These are phyloP conservation scores for Mallotus nudiflorus DNA, from an alignment of 345 rosid genomes.

Conservation along the genomic window DNA sequence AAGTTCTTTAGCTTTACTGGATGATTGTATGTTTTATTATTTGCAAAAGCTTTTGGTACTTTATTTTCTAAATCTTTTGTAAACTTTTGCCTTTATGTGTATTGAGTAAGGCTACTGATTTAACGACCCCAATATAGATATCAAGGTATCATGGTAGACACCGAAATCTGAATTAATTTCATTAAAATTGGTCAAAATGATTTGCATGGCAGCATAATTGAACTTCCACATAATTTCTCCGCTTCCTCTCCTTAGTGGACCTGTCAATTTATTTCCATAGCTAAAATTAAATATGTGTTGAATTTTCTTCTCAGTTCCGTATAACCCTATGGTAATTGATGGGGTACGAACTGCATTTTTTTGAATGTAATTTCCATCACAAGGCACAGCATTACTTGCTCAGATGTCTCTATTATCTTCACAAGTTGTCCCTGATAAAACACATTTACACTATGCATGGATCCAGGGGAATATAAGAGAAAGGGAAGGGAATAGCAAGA, in stretches of 20 bases:
- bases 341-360: background rate
- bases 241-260: too few species aligned
- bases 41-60: background rate
- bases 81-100: background rate
- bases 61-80: background rate
- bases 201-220: background rate
- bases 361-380: too few species aligned
- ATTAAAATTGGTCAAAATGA: background rate
- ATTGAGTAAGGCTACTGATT: background rate
- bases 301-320: too few species aligned
- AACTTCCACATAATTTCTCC: too few species aligned
- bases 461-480: too few species aligned
- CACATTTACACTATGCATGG: too few species aligned
- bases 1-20: slow-evolving; percentile 28
- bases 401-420: background rate
- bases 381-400: too few species aligned
- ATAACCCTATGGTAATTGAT: background rate
- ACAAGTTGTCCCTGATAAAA: background rate
- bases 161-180: background rate
- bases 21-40: background rate
- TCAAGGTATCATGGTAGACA: background rate
- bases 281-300: too few species aligned
- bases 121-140: background rate
- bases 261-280: too few species aligned
- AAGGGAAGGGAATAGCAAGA: too few species aligned